Evolutionary conservation across 306 rosid genomes (phyloP).

Genomic region (Gynostemma pentaphyllum): DNA sequence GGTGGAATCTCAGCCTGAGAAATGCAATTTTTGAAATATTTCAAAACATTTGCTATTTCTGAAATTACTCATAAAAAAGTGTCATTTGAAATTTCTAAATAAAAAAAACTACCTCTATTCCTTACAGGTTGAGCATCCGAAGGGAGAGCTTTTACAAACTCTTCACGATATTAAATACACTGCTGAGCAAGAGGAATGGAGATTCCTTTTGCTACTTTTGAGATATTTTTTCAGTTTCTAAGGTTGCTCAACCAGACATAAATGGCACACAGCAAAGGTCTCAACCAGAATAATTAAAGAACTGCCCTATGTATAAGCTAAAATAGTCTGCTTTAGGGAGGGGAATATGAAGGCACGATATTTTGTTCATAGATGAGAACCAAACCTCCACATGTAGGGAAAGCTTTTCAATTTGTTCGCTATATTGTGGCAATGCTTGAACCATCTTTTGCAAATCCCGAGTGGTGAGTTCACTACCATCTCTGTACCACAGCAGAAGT

Average conservation of each 20-base stretch:
- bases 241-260: no score
- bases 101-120: no score
- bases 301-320: constrained; percentile 3
- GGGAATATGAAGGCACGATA: not conserved
- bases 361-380: constrained; percentile 4
- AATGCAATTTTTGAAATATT: no score
- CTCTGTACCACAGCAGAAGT: constrained; percentile 30
- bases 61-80: no score
- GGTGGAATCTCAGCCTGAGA: no score
- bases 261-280: not conserved
- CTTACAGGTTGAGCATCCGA: no score
- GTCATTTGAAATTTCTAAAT: no score
- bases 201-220: not conserved
- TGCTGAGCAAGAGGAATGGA: constrained; percentile 2
- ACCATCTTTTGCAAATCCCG: constrained; percentile 92
- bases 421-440: constrained; percentile 97
- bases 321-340: not conserved
- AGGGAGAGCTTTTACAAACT: not conserved
- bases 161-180: not conserved
- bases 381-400: constrained; percentile 96
- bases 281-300: not conserved
- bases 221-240: not conserved
- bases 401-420: constrained; percentile 93
- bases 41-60: no score
- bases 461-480: constrained; percentile 68